Conservation (phyloP, 129 eudicot genomes). For the Arctium minus region DNA sequence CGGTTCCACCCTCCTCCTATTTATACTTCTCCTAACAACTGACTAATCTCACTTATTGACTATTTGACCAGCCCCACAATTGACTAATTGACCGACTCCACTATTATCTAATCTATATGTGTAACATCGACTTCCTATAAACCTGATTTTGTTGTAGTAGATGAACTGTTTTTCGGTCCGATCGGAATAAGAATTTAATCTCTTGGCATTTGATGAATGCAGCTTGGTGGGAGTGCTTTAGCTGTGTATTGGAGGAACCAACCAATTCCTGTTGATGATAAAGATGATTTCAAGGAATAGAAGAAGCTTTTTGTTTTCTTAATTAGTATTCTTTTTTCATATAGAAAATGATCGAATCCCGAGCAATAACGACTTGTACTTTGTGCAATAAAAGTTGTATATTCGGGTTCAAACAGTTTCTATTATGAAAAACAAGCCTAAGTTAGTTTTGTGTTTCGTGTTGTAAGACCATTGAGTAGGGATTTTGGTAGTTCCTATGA, state of each 20-base stretch:
- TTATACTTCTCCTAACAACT: no score
- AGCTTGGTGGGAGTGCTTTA: conserved; percentile 98
- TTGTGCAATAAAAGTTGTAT: conserved; percentile 11
- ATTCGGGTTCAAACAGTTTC: conserved; percentile 12
- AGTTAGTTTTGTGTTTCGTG: conserved; percentile 1
- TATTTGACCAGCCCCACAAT: no score
- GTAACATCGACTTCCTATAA: neutral
- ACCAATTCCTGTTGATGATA: conserved; percentile 87
- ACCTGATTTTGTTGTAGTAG: no score
- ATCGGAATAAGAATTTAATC: neutral
- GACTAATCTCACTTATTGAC: no score
- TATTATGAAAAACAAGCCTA: neutral
- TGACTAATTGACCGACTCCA: no score
- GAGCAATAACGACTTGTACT: conserved; percentile 6
- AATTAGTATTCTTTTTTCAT: neutral
- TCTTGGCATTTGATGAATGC: conserved; percentile 11
- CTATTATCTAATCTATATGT: no score
- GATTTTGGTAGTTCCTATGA: conserved; percentile 24
- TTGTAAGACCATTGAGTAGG: conserved; percentile 22
- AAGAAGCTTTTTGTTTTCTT: conserved; percentile 21
- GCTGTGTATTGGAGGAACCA: conserved; percentile 98
- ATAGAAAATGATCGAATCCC: conserved; percentile 1
- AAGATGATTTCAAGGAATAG: conserved; percentile 96
- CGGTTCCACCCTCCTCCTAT: no score
- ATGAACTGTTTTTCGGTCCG: no score